Evolutionary conservation across 306 rosid species (phyloP), one percentile per base, ranked within the genome.

Genomic region (Elaeagnus macrophylla): DNA sequence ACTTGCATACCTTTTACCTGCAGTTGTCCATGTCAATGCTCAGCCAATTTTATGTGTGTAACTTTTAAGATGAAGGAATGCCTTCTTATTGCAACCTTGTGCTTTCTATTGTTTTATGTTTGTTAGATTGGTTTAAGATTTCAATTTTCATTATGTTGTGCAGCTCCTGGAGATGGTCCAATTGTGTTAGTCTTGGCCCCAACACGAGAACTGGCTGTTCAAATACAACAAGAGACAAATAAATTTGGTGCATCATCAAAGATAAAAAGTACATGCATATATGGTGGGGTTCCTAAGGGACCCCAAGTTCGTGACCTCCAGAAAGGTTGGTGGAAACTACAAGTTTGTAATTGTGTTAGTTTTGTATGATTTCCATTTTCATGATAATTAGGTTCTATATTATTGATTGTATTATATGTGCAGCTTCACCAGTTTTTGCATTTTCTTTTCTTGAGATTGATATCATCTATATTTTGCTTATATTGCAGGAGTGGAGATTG

Each of bases 261-360:
- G 79, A 84, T 93, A 67, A 93, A 93, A 84, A 82, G 77, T 59
- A 93, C 99, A n/a, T 93, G 99, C 72, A 73, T 93, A 10, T 93
- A 87, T 56, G 99, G 99, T 19, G 99, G 99, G 48, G 99, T 93
- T 67, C 99, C 99, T n/a, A 91, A 87, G 77, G 99, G 96, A 52
- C 99, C 99, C 66, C 99, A 93, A 76, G 94, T 93, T 70, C 95
- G 96, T 48, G 99, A 93, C 72, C 96, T 93, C 44, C 99, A 93
- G 75, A 93, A 79, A 82, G 99, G 99, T 87, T 72, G 48, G 79
- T 70, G 75, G 59, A 65, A 64, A 61, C 48, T 70, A 71, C 9
- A 51, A 57, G 76, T 65, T 65, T 62, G 71, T 14, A 46, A 8
- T 60, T 54, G 53, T 12, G 8, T 39, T 15, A 25, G 12, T n/a